phyloP scores from a whole-genome alignment of 1,139 yeast species.

The Suhomyces bribrorum region DNA sequence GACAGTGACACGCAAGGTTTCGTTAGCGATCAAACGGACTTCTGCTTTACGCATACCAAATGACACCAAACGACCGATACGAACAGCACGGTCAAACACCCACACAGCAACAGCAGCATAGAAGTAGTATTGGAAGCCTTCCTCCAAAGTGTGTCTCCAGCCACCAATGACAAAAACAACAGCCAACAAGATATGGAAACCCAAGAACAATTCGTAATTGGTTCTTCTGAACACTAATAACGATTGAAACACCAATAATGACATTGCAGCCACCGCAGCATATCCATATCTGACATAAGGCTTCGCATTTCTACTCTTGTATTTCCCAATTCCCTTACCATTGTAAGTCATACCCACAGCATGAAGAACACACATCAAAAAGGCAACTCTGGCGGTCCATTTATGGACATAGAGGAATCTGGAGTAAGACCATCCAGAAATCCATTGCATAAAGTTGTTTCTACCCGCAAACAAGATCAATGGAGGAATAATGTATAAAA shows the following conservation, averaged over 20 bases:
- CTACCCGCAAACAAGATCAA: constrained; percentile 61
- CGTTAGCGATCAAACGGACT: constrained; percentile 49
- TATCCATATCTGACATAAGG: constrained; percentile 57
- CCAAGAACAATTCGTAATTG: constrained; percentile 65
- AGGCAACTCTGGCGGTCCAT: constrained; percentile 57
- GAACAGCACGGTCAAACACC: constrained; percentile 57
- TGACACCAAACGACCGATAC: constrained; percentile 48
- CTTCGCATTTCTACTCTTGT: constrained; percentile 35
- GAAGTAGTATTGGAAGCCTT: constrained; percentile 49
- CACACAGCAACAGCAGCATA: constrained; percentile 62
- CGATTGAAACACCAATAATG: constrained; percentile 49
- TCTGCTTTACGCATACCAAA: constrained; percentile 56
- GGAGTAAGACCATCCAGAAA: constrained; percentile 67
- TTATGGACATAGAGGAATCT: constrained; percentile 66
- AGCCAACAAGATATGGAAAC: constrained; percentile 60
- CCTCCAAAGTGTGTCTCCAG: constrained; percentile 55
- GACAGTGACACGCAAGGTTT: constrained; percentile 43
- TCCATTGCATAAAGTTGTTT: constrained; percentile 62
- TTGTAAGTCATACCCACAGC: constrained; percentile 48
- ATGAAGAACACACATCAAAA: constrained; percentile 44
- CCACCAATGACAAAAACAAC: constrained; percentile 56
- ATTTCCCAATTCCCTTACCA: constrained; percentile 37
- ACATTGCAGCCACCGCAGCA: constrained; percentile 42
- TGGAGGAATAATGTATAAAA: constrained; percentile 51
- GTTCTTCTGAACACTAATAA: constrained; percentile 52